Evolutionary conservation across 2,329 filamentous ascomycete species (phyloP).

Genomic region (Thielaviopsis euricoi): DNA sequence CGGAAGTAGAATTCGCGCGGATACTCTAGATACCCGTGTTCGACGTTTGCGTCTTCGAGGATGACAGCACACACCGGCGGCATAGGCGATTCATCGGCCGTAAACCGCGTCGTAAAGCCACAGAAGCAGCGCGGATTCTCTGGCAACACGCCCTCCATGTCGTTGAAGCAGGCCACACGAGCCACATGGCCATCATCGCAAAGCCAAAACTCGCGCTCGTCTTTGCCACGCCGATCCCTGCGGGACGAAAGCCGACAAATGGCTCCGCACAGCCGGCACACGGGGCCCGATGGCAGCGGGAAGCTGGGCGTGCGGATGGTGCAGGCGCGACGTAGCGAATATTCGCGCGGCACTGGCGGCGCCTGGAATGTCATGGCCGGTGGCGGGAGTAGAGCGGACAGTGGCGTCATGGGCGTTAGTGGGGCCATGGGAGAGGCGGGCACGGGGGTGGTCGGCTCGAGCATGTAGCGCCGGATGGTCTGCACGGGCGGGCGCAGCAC

Average conservation of each 20-base stretch:
- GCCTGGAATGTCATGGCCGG: background rate
- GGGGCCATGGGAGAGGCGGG: background rate
- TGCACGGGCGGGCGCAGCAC: constrained; percentile 5
- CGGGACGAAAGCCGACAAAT: background rate
- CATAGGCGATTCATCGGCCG: background rate
- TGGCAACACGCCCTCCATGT: constrained; percentile 8
- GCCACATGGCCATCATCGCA: constrained; percentile 2
- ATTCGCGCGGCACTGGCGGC: background rate
- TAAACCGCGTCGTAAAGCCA: constrained; percentile 6
- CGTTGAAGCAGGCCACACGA: constrained; percentile 4
- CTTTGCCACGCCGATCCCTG: background rate
- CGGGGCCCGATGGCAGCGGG: constrained; percentile 5
- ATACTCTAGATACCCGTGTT: background rate
- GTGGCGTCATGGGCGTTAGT: background rate
- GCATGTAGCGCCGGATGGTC: constrained; percentile 1
- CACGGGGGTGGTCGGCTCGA: background rate
- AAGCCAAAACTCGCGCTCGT: background rate
- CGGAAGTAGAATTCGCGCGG: constrained; percentile 4
- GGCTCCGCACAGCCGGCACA: constrained; percentile 8
- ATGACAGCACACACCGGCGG: background rate
- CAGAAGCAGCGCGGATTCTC: constrained; percentile 11
- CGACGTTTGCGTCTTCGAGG: background rate
- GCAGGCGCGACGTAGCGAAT: background rate
- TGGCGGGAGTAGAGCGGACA: background rate
- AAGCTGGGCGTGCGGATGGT: constrained; percentile 8